Evolutionary conservation across 2,329 filamentous ascomycete genomes (phyloP).

Genomic region (Colletotrichum truncatum): DNA sequence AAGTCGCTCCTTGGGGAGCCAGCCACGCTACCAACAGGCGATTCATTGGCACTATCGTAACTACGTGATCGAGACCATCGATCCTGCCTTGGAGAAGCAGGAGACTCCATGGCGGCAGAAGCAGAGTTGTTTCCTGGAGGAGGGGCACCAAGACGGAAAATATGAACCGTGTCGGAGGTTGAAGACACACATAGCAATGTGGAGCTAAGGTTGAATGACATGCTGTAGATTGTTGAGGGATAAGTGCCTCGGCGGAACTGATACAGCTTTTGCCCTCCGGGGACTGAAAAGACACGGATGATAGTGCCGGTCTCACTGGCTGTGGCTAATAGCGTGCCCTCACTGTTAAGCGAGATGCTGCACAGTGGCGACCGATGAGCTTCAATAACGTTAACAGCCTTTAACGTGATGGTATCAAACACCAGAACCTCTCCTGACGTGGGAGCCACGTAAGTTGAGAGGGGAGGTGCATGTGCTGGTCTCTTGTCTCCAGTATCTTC

Average conservation of each 20-base stretch:
- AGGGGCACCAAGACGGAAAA: slow-evolving; percentile 80
- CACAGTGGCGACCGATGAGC: slow-evolving; percentile 93
- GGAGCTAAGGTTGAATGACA: slow-evolving; percentile 97
- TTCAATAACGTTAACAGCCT: slow-evolving; percentile 94
- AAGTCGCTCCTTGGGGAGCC: slow-evolving; percentile 59
- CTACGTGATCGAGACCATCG: slow-evolving; percentile 64
- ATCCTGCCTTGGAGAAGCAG: slow-evolving; percentile 54
- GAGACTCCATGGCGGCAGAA: slow-evolving; percentile 44
- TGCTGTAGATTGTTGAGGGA: slow-evolving; percentile 95
- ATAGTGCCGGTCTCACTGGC: slow-evolving; percentile 98
- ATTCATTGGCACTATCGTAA: slow-evolving; percentile 65
- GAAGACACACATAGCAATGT: slow-evolving; percentile 95
- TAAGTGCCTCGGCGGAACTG: slow-evolving; percentile 97
- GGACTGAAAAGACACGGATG: slow-evolving; percentile 93
- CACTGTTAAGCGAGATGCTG: slow-evolving; percentile 89
- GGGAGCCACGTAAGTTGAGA: slow-evolving; percentile 79
- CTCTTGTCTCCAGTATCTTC: slow-evolving; percentile 66
- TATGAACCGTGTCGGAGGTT: slow-evolving; percentile 94
- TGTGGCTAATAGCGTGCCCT: slow-evolving; percentile 91
- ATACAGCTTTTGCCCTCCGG: slow-evolving; percentile 90
- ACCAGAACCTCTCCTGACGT: slow-evolving; percentile 93
- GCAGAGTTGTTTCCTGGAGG: slow-evolving; percentile 44
- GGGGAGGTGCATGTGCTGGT: slow-evolving; percentile 86
- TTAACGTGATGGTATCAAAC: slow-evolving; percentile 88
- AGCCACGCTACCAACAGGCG: slow-evolving; percentile 50